phyloP scores from a whole-genome alignment of 192 early-diverging fungal genomes.

The Cladochytrium replicatum region DNA sequence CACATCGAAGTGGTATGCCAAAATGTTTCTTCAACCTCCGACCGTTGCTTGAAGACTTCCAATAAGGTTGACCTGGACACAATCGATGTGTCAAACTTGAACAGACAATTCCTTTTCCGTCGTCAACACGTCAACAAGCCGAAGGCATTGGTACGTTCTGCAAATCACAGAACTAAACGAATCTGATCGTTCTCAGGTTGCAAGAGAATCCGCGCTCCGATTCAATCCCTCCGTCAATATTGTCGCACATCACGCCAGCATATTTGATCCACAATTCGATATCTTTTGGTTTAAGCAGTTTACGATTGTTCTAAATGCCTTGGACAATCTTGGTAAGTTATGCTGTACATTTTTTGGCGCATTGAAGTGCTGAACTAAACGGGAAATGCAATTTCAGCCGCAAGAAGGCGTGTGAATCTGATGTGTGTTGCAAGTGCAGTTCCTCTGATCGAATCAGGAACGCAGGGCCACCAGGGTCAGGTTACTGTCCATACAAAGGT shows the following conservation, averaged over 20 bases:
- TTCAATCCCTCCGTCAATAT: slow-evolving; percentile 83
- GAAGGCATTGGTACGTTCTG: slow-evolving; percentile 68
- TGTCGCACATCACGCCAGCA: slow-evolving; percentile 69
- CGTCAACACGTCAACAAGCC: slow-evolving; percentile 83
- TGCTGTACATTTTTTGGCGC: background rate
- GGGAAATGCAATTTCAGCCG: slow-evolving; percentile 41
- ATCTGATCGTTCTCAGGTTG: slow-evolving; percentile 56
- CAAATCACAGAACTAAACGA: slow-evolving; percentile 1
- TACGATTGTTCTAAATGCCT: slow-evolving; percentile 87
- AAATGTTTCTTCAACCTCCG: too few species aligned
- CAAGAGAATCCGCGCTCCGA: slow-evolving; percentile 64
- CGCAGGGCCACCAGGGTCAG: slow-evolving; percentile 89
- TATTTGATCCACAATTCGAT: slow-evolving; percentile 76
- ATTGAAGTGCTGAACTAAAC: slow-evolving; percentile 4
- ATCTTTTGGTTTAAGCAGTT: slow-evolving; percentile 82
- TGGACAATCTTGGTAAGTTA: slow-evolving; percentile 81
- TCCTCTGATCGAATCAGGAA: slow-evolving; percentile 93
- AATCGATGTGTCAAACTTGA: slow-evolving; percentile 96
- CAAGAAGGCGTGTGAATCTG: slow-evolving; percentile 84
- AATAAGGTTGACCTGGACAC: slow-evolving; percentile 90
- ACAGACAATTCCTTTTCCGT: slow-evolving; percentile 99
- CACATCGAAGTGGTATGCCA: slow-evolving; percentile 73
- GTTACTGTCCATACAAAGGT: slow-evolving; percentile 75
- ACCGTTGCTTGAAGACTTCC: background rate
- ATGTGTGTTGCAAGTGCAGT: slow-evolving; percentile 90